These are phyloP conservation scores for Orbilia blumenaviensis DNA, from an alignment of 2,329 filamentous ascomycete species.

Conservation along the genomic window DNA sequence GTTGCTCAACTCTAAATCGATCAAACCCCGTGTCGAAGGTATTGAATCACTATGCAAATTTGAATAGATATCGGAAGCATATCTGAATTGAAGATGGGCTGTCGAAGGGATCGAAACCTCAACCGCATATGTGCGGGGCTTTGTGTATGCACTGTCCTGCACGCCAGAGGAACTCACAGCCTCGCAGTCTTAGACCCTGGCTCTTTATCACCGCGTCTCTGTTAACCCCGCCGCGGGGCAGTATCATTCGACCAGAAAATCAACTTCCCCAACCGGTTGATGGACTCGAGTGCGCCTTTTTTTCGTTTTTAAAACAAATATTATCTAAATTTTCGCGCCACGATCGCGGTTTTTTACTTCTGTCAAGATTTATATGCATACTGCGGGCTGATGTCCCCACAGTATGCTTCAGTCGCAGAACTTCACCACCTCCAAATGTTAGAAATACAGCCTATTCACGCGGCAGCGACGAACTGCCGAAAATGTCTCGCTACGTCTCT, in stretches of 20 bases:
- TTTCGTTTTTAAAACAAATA: no score
- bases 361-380: no score
- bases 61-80: neutral
- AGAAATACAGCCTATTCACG: neutral
- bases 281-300: no score
- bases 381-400: no score
- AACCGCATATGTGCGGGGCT: conserved; percentile 17
- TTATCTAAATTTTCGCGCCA: no score
- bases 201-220: neutral
- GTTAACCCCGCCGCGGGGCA: conserved; percentile 9
- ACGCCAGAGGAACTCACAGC: conserved; percentile 1
- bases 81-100: neutral
- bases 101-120: neutral
- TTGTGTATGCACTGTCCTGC: conserved; percentile 4
- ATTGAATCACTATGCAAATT: neutral
- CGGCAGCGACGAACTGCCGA: conserved; percentile 26
- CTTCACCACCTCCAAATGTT: neutral
- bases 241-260: neutral
- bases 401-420: neutral
- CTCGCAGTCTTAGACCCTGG: neutral
- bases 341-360: no score
- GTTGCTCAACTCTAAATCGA: no score
- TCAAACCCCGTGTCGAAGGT: neutral
- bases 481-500: conserved; percentile 4
- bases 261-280: no score